phyloP scores from a whole-genome alignment of 306 rosid species.

The Macrotyloma uniflorum region DNA sequence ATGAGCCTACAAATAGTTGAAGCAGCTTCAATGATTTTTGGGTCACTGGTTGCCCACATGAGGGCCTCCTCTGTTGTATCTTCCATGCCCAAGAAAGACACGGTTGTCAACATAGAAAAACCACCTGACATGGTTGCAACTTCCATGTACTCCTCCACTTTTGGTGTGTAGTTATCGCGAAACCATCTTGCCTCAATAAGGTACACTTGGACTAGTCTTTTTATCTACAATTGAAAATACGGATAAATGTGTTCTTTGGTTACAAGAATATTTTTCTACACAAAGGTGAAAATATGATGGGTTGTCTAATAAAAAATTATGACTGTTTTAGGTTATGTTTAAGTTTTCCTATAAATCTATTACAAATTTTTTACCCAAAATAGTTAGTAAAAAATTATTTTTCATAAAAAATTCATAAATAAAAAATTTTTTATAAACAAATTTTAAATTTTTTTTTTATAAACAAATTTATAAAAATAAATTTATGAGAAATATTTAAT shows the following conservation, averaged over 20 bases:
- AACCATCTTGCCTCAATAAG: slow-evolving; percentile 11
- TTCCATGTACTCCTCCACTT: background rate
- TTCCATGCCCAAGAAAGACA: slow-evolving; percentile 28
- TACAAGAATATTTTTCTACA: background rate
- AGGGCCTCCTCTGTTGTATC: background rate
- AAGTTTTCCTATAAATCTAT: too few relatives aligned
- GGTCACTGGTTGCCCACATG: background rate
- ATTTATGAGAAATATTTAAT: too few relatives aligned
- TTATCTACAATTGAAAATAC: background rate
- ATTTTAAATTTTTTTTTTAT: too few relatives aligned
- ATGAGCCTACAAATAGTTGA: background rate
- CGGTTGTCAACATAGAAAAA: background rate
- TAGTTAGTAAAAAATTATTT: too few relatives aligned
- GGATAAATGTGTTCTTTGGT: background rate
- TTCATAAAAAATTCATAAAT: too few relatives aligned
- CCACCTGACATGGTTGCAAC: background rate
- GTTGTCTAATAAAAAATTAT: too few relatives aligned
- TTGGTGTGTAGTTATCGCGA: background rate
- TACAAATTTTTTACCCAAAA: too few relatives aligned
- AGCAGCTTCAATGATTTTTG: background rate
- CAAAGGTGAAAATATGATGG: background rate
- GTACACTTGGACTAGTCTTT: background rate
- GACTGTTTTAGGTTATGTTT: too few relatives aligned
- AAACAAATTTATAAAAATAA: too few relatives aligned
- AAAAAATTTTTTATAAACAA: too few relatives aligned